These are phyloP conservation scores for Penicillium coprophilum DNA, from an alignment of 495 filamentous ascomycete genomes.

Conservation along the genomic window DNA sequence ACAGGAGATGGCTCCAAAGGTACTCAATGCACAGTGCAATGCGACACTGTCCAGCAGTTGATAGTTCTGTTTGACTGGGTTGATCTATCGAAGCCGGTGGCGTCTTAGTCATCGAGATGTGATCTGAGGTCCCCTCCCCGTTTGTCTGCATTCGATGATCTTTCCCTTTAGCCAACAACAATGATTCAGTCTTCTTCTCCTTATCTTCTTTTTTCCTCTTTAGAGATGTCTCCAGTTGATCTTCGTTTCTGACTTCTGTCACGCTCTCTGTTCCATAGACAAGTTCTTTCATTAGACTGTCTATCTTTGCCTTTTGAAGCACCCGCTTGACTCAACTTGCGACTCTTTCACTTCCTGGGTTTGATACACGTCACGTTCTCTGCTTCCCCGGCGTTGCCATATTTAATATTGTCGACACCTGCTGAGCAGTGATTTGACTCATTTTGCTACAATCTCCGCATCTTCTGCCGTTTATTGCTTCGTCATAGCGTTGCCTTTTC, in stretches of 20 bases:
- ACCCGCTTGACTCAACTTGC: constrained; percentile 9
- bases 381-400: constrained; percentile 21
- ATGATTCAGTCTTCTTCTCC: constrained; percentile 11
- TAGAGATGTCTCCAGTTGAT: constrained; percentile 11
- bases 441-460: constrained; percentile 19
- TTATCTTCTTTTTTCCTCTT: constrained; percentile 1
- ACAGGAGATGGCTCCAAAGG: constrained; percentile 1
- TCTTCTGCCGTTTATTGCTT: constrained; percentile 17
- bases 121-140: constrained; percentile 6
- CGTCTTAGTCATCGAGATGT: constrained; percentile 12
- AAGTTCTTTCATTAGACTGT: constrained; percentile 18
- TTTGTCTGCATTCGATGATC: constrained; percentile 8
- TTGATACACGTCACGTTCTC: constrained; percentile 15
- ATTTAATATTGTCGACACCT: constrained; percentile 33
- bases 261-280: constrained; percentile 15
- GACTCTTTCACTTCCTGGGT: background rate
- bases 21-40: constrained; percentile 6
- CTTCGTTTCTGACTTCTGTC: constrained; percentile 4
- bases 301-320: constrained; percentile 17
- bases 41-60: constrained; percentile 3
- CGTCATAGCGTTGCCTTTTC: constrained; percentile 22
- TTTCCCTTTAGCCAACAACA: constrained; percentile 6
- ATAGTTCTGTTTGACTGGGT: constrained; percentile 8
- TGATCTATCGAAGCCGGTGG: constrained; percentile 8
- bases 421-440: constrained; percentile 40